Percentiles rank a stretch among this genome's conserved stretches.
phyloP scores from a whole-genome alignment of 495 filamentous ascomycete genomes.

The Aspergillus incahuasiensis region DNA sequence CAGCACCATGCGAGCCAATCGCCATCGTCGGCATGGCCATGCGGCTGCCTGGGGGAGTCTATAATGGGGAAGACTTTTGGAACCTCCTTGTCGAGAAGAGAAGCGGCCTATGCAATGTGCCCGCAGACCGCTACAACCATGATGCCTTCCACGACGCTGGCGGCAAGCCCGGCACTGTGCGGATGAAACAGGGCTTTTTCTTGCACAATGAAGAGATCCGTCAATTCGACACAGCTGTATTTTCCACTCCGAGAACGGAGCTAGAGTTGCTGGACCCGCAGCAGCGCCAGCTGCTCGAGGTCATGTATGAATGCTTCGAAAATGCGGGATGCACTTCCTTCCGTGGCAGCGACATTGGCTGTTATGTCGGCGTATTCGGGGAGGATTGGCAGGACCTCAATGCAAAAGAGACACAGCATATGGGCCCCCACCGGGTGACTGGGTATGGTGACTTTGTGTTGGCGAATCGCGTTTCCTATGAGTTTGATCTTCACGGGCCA shows the following conservation, averaged over 20 bases:
- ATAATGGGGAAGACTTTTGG: conserved; percentile 22
- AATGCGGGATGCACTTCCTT: background rate
- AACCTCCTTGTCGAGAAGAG: background rate
- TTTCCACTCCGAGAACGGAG: conserved; percentile 39
- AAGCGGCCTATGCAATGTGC: conserved; percentile 9
- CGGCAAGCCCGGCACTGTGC: conserved; percentile 18
- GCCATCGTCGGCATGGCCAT: conserved; percentile 47
- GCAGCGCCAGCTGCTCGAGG: conserved; percentile 53
- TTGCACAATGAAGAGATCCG: conserved; percentile 32
- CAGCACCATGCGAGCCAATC: no score
- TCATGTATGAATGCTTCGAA: conserved; percentile 33
- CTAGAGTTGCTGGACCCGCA: conserved; percentile 53
- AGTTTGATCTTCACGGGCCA: conserved; percentile 4
- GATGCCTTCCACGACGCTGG: conserved; percentile 3
- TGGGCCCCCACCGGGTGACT: background rate
- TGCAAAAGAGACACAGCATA: background rate
- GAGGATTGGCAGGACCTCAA: background rate
- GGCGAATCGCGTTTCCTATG: conserved; percentile 2
- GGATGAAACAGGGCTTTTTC: conserved; percentile 43
- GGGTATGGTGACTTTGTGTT: background rate
- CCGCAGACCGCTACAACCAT: conserved; percentile 12
- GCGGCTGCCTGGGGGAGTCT: conserved; percentile 41
- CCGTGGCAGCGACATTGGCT: background rate
- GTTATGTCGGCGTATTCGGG: background rate
- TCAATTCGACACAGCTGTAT: conserved; percentile 21